Evolutionary conservation across 768 basidiomycete species (phyloP).

Genomic region (Boletus edulis): DNA sequence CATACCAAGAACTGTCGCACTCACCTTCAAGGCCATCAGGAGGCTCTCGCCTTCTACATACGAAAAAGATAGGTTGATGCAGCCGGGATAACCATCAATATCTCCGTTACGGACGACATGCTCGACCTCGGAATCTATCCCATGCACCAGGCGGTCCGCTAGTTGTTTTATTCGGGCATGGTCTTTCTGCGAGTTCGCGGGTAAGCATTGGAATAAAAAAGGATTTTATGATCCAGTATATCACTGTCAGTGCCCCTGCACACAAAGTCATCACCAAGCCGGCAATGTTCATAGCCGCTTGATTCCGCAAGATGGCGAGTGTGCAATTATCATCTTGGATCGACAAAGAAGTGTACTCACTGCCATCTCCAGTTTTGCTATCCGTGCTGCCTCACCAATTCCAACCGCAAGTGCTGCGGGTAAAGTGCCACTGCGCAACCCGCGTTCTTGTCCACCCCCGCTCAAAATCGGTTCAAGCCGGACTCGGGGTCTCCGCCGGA

Average conservation of each 20-base stretch:
- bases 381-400: slow-evolving; percentile 89
- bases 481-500: slow-evolving; percentile 88
- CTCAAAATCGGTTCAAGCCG: slow-evolving; percentile 91
- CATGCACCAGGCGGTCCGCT: slow-evolving; percentile 75
- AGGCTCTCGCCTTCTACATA: slow-evolving; percentile 98
- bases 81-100: slow-evolving; percentile 87
- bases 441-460: slow-evolving; percentile 97
- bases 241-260: slow-evolving; percentile 92
- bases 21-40: slow-evolving; percentile 94
- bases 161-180: slow-evolving; percentile 69
- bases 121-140: slow-evolving; percentile 81
- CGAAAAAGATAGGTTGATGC: slow-evolving; percentile 92
- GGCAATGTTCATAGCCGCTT: slow-evolving; percentile 41
- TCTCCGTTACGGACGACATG: slow-evolving; percentile 96
- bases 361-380: slow-evolving; percentile 89
- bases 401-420: slow-evolving; percentile 88
- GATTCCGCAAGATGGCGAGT: slow-evolving; percentile 33
- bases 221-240: neutral
- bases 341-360: slow-evolving; percentile 52
- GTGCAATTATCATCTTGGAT: slow-evolving; percentile 49
- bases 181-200: slow-evolving; percentile 57
- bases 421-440: slow-evolving; percentile 91
- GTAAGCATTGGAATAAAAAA: neutral
- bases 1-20: slow-evolving; percentile 11
- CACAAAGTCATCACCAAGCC: slow-evolving; percentile 65